Evolutionary conservation across 2,329 filamentous ascomycete species (phyloP), one percentile per base, ranked within the genome.

Genomic region (Aspergillus uvarum): DNA sequence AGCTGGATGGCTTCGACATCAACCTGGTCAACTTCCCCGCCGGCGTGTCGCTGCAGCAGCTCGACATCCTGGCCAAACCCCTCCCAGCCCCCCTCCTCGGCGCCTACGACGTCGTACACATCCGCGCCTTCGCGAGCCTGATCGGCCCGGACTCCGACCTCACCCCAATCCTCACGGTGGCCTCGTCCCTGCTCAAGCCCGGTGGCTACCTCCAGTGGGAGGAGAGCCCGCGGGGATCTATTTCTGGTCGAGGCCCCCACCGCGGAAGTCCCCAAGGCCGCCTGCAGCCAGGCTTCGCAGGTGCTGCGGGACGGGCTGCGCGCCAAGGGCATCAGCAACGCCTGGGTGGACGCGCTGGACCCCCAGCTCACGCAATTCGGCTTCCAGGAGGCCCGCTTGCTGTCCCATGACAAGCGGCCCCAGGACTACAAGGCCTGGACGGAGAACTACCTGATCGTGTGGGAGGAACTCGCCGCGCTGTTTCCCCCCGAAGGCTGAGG

Each of bases 371-470:
- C n/a, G 16, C n/a, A n/a, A 24, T 22, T 51, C 31, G 48, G 48
- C 2, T 26, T 24, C 14, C 48, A 19, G 14, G 48, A 51, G 10
- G 11, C 48, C 10, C n/a, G 48, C 7, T 19, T 22, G n/a, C 48
- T n/a, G 16, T 3, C 31, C 14, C 48, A 51, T 2, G 8, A 31
- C 16, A 51, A 51, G 48, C 14, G 48, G 19, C 24, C 7, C 19
- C 48, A 51, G 48, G 48, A 51, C 11, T 51, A 51, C 14, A 51
- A 51, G 22, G 48, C 22, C 22, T 51, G 48, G 48, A 51, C 48
- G 10, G 48, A 51, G 48, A 22, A 51, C 5, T 51, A 51, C 19
- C 21, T 51, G 7, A 51, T 51, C 6, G 48, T 51, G 10, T 51
- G 48, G 48, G 48, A 51, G 22, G 48, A 51, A n/a, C 48, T 51